Evolutionary conservation across 2,329 filamentous ascomycete species (phyloP).

Genomic region (Xylariomycetidae sp.): DNA sequence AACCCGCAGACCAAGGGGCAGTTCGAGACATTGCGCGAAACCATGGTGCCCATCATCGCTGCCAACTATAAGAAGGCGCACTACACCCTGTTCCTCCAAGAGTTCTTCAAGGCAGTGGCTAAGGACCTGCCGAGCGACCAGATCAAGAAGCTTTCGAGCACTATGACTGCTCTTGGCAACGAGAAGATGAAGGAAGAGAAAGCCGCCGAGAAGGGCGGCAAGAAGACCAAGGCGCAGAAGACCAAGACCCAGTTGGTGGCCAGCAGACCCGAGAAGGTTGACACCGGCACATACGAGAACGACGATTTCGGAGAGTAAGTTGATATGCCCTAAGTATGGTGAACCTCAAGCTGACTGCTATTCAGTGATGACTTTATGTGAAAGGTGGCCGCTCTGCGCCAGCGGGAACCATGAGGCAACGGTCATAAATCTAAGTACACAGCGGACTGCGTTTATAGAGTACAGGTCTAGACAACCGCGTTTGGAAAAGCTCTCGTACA

Average conservation of each 20-base stretch:
- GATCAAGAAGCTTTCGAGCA: conserved; percentile 91
- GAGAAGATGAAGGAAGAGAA: conserved; percentile 99
- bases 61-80: conserved; percentile 80
- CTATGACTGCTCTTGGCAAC: conserved; percentile 83
- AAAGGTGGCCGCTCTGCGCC: too few species aligned
- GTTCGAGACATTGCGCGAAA: conserved; percentile 73
- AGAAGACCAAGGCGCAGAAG: conserved; percentile 97
- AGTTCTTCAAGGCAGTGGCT: conserved; percentile 80
- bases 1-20: conserved; percentile 82
- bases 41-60: conserved; percentile 71
- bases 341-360: conserved; percentile 1
- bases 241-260: conserved; percentile 81
- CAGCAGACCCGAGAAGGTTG: conserved; percentile 53
- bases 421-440: too few species aligned
- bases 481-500: too few species aligned
- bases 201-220: conserved; percentile 83
- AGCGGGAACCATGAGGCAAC: too few species aligned
- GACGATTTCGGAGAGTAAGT: conserved; percentile 79
- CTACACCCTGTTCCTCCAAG: conserved; percentile 83
- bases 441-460: too few species aligned
- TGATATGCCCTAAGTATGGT: background rate
- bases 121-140: conserved; percentile 87
- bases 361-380: conserved; percentile 68
- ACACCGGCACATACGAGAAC: conserved; percentile 75
- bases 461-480: too few species aligned